Conservation (phyloP, 2,329 filamentous ascomycete genomes). For the Aspergillus latus region DNA sequence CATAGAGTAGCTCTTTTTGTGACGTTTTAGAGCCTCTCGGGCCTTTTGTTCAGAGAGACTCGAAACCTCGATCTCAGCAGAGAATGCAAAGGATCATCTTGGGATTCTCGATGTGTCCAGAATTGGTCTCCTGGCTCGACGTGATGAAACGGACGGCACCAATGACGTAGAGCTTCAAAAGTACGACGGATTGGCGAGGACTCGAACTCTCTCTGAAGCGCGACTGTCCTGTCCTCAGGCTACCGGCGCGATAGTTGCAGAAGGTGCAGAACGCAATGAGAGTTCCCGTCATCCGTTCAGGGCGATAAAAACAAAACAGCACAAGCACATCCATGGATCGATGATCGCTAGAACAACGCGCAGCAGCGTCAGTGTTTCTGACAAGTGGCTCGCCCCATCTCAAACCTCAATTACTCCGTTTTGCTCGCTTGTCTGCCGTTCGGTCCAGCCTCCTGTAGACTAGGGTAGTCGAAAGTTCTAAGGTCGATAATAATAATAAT, state of each 20-base stretch:
- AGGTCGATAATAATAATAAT: neutral
- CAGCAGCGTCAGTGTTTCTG: constrained; percentile 9
- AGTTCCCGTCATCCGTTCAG: neutral
- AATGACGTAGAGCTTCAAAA: constrained; percentile 11
- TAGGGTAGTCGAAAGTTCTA: neutral
- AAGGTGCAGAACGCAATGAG: neutral
- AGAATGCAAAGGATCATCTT: constrained; percentile 9
- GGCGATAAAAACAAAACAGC: constrained; percentile 2
- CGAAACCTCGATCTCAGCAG: neutral
- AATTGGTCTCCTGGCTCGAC: constrained; percentile 15
- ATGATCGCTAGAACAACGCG: neutral
- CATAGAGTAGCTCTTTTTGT: neutral
- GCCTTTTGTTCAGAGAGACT: neutral
- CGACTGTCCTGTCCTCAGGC: neutral
- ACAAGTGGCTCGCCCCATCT: constrained; percentile 13
- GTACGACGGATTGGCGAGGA: constrained; percentile 1
- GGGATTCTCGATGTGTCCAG: constrained; percentile 18
- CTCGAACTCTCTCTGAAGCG: neutral
- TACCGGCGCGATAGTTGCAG: neutral
- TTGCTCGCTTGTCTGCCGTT: constrained; percentile 17
- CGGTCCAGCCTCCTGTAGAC: constrained; percentile 20
- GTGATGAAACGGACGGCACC: constrained; percentile 13
- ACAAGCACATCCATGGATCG: constrained; percentile 6
- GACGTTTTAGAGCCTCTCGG: neutral
- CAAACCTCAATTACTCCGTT: constrained; percentile 10